Evolutionary conservation across 2,329 filamentous ascomycete species (phyloP), one percentile per base, ranked within the genome.

Genomic region (Coniochaeta sp.): DNA sequence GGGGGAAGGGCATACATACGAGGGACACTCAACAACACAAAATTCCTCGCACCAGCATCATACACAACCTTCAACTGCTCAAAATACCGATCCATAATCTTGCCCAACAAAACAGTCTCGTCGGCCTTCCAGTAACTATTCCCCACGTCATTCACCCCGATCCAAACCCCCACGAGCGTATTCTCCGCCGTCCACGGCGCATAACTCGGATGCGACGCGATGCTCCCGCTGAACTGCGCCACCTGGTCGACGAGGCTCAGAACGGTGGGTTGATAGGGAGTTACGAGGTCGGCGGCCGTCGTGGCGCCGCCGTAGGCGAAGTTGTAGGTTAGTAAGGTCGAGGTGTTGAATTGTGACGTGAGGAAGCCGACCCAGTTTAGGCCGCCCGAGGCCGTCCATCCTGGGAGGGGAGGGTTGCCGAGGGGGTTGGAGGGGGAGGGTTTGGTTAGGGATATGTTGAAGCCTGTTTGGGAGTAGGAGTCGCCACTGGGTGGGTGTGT

Each of bases 401-500:
- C 71, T 0, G 74, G 75, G 45, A 76, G 76, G 1, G 67, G 47
- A 1, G 82, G 82, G 65, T 86, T 86, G 9, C 82, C 82, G 55
- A 86, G 68, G 0, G 82, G 80, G 58, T 83, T 81, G 6, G 66
- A 63, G 4, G 68, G 54, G n/a, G 68, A 74, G 10, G 82, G 79
- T 52, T 81, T 76, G 1, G 69, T 65, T 16, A 66, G 66, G 31
- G 65, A 67, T 46, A 74, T 61, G 56, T 80, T 66, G 67, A 85
- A 86, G 38, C 75, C 76, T 2, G 78, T 82, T 55, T 76, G 73
- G 1, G 78, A 78, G 65, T 83, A 84, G 3, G 78, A 82, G 59
- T 84, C 77, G 38, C 81, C 80, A 57, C 76, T 78, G 49, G 24
- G n/a, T n/a, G n/a, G 30, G 18, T n/a, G 42, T 18, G 16, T 24